Base-by-base conservation (phyloP, 768 basidiomycete genomes). In the Astraeus odoratus region DNA sequence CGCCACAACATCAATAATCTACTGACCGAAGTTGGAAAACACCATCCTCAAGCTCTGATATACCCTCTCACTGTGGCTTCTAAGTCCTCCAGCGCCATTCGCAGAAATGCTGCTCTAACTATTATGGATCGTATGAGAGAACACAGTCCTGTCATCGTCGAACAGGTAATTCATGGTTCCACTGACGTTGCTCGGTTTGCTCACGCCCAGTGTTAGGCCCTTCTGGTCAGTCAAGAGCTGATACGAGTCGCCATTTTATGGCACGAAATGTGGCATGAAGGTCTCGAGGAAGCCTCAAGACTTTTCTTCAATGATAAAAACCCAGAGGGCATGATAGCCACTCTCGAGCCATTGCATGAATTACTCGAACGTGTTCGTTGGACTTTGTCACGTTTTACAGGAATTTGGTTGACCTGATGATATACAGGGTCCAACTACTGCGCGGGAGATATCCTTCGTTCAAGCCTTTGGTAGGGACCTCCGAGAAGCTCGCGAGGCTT, bases 181-280 rank as follows among this genome's bases (percentile, higher is more conserved):
- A 6, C 12, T 12, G 10, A 18, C 18, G n/a, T 37, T 20, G 19
- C 23, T 16, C 25, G 15, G 47, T 50, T 39, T 49, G 44, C 39
- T 44, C 35, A 41, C 29, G 39, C 8, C 4, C 33, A 12, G 27
- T 47, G 45, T 9, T 49, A 92, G 81, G 94, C 93, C 8, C 69
- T 83, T 37, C 60, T 95, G 20, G 91, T 99, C 63, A 90, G 90
- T 59, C 82, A 87, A 24, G 96, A 99, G 61, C 76, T 99, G 29
- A 97, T 98, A 48, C 84, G 96, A 16, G 90, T 98, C 6, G 95
- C 96, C 6, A 98, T 99, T 49, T 71, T 99, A 9, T 99, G 96
- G 96, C 94, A 98, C 55, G 96, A 99, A 63, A 71, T 93, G 51
- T 99, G 96, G 96, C 93, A 97, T 56, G 96, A 99, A 67, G 93